Base-by-base conservation (phyloP, 257 asterid species). In the Primulina tabacum region DNA sequence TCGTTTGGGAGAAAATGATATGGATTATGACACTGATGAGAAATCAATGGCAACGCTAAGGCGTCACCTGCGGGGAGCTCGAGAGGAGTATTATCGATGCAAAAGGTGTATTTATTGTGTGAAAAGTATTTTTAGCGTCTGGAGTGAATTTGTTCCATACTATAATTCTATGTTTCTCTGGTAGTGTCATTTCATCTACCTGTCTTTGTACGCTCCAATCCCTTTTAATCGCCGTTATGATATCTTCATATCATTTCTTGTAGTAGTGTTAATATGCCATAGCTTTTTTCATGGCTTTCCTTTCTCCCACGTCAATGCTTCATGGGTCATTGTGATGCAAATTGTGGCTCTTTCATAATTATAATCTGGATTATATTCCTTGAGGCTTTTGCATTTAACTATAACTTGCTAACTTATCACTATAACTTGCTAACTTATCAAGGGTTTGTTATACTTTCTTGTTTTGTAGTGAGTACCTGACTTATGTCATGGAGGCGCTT, bases 1-100 rank as follows among this genome's bases (percentile, higher is more conserved):
- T 63, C 88, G 76, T 72, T 70, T 94, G 79, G 99, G 99, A 67
- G 99, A 94, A 83, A 88, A 88, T 83, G 97, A 94, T 80, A 88
- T 94, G 97, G 99, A 94, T 75, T 94, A 94, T 68, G 99, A 94
- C 80, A 85, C 99, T 57, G 99, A 94, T 77, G 97, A 91, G 79
- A 94, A 94, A 82, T 94, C 99, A 64, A 94, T 94, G 99, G 97
- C 99, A 72, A 84, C 96, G 47, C 90, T 94, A 60, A 89, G 97
- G 83, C 89, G 97, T 71, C 89, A 91, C 88, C 92, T 94, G 65
- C 85, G 97, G 65, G 82, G 85, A 67, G 99, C 99, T 73, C 92
- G 95, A 21, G 99, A 94, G 82, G 96, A 94, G 83, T 94, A 94
- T 66, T 94, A 88, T 73, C 89, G 97, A 63, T 89, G 90, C 84